A percentile compares a stretch with the other conserved stretches of the same genome.
Conservation (phyloP, 2,329 filamentous ascomycete species). For the Aspergillus latus region DNA sequence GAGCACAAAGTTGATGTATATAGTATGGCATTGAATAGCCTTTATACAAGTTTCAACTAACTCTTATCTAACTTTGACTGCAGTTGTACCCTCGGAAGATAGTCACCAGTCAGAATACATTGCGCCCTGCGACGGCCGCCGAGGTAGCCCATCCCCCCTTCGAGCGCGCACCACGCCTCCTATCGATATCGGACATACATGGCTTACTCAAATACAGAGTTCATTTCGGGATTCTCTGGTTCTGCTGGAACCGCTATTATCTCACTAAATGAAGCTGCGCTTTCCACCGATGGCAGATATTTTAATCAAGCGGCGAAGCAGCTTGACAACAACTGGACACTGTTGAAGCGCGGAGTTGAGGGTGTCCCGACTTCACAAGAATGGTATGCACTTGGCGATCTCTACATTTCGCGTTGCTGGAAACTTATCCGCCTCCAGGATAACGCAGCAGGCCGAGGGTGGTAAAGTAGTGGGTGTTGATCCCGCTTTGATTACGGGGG, state of each 20-base stretch:
- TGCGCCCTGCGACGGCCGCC: slow-evolving; percentile 86
- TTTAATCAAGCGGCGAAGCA: slow-evolving; percentile 95
- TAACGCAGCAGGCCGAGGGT: slow-evolving; percentile 76
- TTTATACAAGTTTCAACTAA: slow-evolving; percentile 6
- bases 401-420: not conserved
- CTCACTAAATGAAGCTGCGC: slow-evolving; percentile 77
- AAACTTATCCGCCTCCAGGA: slow-evolving; percentile 43
- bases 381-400: slow-evolving; percentile 59
- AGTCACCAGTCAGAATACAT: slow-evolving; percentile 98
- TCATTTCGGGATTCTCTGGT: slow-evolving; percentile 90
- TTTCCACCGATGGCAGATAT: slow-evolving; percentile 94
- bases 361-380: slow-evolving; percentile 97
- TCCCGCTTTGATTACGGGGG: slow-evolving; percentile 76
- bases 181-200: slow-evolving; percentile 8
- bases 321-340: slow-evolving; percentile 84
- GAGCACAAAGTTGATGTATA: slow-evolving; percentile 86
- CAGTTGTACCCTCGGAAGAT: slow-evolving; percentile 95
- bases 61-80: not conserved
- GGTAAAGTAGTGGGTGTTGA: slow-evolving; percentile 91
- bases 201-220: slow-evolving; percentile 54
- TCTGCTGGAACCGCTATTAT: slow-evolving; percentile 92
- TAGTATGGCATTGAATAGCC: slow-evolving; percentile 56
- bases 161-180: not conserved
- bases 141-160: slow-evolving; percentile 51
- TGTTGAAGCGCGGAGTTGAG: slow-evolving; percentile 89